Base-by-base conservation (phyloP, 805 yeast genomes). In the Kazachstania viticola region DNA sequence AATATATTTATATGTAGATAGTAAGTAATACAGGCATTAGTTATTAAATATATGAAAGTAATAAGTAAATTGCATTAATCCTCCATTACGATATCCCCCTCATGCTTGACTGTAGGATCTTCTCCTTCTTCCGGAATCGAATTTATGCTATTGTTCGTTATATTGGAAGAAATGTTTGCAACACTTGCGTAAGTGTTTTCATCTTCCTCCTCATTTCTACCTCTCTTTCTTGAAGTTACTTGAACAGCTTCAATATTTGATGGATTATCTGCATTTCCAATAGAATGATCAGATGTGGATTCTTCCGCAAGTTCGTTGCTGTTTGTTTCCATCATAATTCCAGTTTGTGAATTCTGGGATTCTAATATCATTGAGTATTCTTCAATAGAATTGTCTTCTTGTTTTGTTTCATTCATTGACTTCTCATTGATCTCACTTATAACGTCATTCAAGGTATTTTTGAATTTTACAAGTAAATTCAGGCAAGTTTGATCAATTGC, bases 401-500 rank as follows among this genome's bases (percentile, higher is more conserved):
- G 19, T 4, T 21, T 27, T 1, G 30, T 18, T 30, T 35, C 27
- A 15, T 33, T 32, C 7, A 16, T 14, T 1, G 28, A 12, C 16
- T 28, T 35, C 9, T 40, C 41, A 11, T 25, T 28, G 3, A 44
- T 39, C 17, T 42, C 44, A 16, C 35, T 36, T 1, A 44, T 19
- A 5, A 34, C 30, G 3, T 33, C 36, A 9, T 13, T 22, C 14
- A 50, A 14, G 4, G 36, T 34, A 2, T 17, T 27, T 26, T 34
- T 32, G 30, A 62, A 52, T 36, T 54, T 61, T 13, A 41, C 48
- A 27, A 62, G 41, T 1, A 63, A 50, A 33, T 62, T 64, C 26
- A 37, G 52, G 12, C 61, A 45, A 5, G 48, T 43, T 0, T 49
- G 35, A 28, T 65, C 71, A 7, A 51, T 45, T 1, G 33, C 28